A percentile compares a stretch with the other conserved stretches of the same genome.
These are phyloP conservation scores for Gigaspora rosea DNA, from an alignment of 192 early-diverging fungal species.

Conservation along the genomic window DNA sequence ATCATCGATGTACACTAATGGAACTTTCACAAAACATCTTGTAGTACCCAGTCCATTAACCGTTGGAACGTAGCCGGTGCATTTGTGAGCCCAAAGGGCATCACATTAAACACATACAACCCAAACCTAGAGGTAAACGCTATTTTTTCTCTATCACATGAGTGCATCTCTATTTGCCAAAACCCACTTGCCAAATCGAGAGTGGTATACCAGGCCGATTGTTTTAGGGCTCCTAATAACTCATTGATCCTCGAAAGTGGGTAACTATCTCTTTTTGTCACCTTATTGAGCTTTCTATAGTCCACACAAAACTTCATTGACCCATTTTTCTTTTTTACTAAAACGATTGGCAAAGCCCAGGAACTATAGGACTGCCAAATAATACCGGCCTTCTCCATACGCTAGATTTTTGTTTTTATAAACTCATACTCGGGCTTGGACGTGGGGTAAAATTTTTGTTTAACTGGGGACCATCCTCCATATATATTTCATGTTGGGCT, in stretches of 20 bases:
- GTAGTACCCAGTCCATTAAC: no score
- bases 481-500: background rate
- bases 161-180: no score
- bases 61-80: no score
- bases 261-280: conserved; percentile 40
- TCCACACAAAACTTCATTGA: conserved; percentile 39
- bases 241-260: conserved; percentile 56
- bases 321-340: conserved; percentile 22
- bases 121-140: no score
- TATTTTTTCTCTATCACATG: no score
- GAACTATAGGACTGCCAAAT: background rate
- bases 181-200: conserved; percentile 43
- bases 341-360: conserved; percentile 21
- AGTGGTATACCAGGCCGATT: conserved; percentile 40
- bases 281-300: conserved; percentile 37
- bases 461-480: background rate
- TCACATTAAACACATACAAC: conserved; percentile 32
- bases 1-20: no score
- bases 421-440: background rate
- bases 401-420: background rate
- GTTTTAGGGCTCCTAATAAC: conserved; percentile 35
- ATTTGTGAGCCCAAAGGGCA: conserved; percentile 32
- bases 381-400: background rate
- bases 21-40: no score
- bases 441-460: background rate